Evolutionary conservation across 2,329 filamentous ascomycete genomes (phyloP).

Genomic region (Trichophyton equinum): DNA sequence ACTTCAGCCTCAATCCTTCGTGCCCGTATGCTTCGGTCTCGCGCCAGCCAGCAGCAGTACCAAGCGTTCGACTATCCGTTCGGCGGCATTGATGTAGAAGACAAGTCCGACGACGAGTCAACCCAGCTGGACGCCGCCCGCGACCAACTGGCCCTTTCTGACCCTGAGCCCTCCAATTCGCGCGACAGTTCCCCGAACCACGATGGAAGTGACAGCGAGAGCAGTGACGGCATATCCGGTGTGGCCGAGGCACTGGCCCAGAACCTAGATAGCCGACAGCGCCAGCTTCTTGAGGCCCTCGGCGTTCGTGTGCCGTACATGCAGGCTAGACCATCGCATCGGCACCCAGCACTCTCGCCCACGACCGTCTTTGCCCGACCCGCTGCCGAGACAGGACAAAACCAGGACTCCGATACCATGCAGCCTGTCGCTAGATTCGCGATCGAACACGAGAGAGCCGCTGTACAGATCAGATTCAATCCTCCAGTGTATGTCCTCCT

Average conservation of each 20-base stretch:
- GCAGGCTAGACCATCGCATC: not conserved
- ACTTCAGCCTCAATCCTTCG: constrained; percentile 3
- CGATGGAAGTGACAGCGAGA: not conserved
- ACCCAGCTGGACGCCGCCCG: constrained; percentile 3
- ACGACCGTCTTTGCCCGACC: not conserved
- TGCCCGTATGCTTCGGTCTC: not conserved
- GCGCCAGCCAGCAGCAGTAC: not conserved
- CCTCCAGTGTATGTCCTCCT: constrained; percentile 27
- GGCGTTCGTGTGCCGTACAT: constrained; percentile 10
- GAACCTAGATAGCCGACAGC: constrained; percentile 16
- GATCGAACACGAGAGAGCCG: constrained; percentile 69
- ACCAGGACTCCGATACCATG: constrained; percentile 48
- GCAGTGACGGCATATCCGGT: not conserved
- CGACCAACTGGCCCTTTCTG: not conserved
- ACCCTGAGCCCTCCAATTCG: not conserved
- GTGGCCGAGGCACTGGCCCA: not conserved
- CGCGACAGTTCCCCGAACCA: not conserved
- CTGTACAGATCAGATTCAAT: constrained; percentile 69
- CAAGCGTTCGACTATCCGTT: not conserved
- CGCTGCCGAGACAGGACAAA: constrained; percentile 15
- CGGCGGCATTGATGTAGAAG: constrained; percentile 16
- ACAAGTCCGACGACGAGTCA: constrained; percentile 27
- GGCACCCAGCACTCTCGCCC: not conserved
- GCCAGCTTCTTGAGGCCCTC: constrained; percentile 23
- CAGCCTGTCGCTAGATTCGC: constrained; percentile 69